phyloP scores from a whole-genome alignment of 345 rosid genomes.

The Sonneratia alba region DNA sequence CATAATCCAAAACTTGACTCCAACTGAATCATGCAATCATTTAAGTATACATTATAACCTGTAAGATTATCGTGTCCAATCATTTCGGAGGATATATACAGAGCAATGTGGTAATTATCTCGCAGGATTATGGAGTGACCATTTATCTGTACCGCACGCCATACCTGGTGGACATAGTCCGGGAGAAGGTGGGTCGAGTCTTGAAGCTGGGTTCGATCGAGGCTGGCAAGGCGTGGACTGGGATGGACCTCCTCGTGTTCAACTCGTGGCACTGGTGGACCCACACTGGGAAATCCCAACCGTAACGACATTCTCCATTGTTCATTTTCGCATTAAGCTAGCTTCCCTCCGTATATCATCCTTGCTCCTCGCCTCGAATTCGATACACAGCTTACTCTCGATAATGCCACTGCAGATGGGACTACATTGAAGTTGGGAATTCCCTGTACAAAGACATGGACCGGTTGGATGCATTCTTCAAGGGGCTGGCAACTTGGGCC shows the following conservation, averaged over 20 bases:
- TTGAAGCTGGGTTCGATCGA: slow-evolving; percentile 52
- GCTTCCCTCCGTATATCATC: too few species aligned
- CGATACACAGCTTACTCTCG: neutral
- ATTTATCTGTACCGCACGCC: slow-evolving; percentile 67
- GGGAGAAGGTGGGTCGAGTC: slow-evolving; percentile 51
- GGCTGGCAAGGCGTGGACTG: slow-evolving; percentile 61
- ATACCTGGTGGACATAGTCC: slow-evolving; percentile 65
- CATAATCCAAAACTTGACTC: too few species aligned
- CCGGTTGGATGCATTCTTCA: slow-evolving; percentile 59
- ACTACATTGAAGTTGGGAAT: slow-evolving; percentile 55
- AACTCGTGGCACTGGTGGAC: slow-evolving; percentile 99
- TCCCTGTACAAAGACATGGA: slow-evolving; percentile 47
- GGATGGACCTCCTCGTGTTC: slow-evolving; percentile 77
- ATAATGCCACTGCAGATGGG: slow-evolving; percentile 49
- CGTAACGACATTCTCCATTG: slow-evolving; percentile 19
- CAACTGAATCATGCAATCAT: too few species aligned
- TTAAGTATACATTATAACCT: too few species aligned
- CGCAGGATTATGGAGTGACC: slow-evolving; percentile 65
- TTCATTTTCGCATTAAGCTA: too few species aligned
- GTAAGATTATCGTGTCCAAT: too few species aligned
- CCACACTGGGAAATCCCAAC: slow-evolving; percentile 59
- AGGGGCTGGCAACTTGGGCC: slow-evolving; percentile 76
- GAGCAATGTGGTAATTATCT: neutral
- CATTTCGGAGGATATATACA: too few species aligned
- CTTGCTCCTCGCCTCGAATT: too few species aligned